Conservation (phyloP, 352 stramenopile genomes). For the Globisporangium ultimum region DNA sequence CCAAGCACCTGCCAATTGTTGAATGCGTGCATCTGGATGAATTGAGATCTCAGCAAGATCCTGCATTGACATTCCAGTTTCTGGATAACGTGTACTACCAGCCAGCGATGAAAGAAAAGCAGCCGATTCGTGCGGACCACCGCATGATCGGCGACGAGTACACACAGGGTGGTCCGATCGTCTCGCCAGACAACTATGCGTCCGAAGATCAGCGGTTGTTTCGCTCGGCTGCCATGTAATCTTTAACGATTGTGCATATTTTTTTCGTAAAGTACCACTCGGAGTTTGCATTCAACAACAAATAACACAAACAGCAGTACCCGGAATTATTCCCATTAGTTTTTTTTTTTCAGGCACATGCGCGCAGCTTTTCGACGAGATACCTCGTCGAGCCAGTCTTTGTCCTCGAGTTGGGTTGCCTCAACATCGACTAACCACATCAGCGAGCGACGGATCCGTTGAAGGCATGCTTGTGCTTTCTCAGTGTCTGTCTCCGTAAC, state of each 20-base stretch:
- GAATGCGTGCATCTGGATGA: conserved; percentile 58
- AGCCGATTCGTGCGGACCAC: conserved; percentile 53
- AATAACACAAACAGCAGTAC: too few species aligned
- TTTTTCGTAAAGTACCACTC: neutral
- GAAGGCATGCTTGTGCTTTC: conserved; percentile 34
- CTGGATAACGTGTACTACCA: conserved; percentile 70
- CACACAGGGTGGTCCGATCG: conserved; percentile 26
- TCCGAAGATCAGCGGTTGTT: conserved; percentile 52
- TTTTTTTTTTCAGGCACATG: conserved; percentile 1
- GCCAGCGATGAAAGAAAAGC: conserved; percentile 57
- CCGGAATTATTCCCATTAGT: too few species aligned
- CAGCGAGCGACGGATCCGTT: conserved; percentile 53
- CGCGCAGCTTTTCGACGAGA: conserved; percentile 27
- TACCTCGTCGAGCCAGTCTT: conserved; percentile 33
- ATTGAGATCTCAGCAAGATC: conserved; percentile 27
- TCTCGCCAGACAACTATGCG: conserved; percentile 31
- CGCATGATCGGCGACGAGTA: conserved; percentile 43
- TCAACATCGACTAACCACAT: conserved; percentile 52
- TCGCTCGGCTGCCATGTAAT: conserved; percentile 10
- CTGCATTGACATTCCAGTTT: conserved; percentile 43
- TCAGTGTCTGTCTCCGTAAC: conserved; percentile 20
- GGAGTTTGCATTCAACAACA: too few species aligned
- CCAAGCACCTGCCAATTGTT: conserved; percentile 56
- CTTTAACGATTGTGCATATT: neutral
- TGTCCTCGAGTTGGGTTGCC: conserved; percentile 32